Conservation (phyloP, 176 grass and related monocot species). For the Juncus effusus region DNA sequence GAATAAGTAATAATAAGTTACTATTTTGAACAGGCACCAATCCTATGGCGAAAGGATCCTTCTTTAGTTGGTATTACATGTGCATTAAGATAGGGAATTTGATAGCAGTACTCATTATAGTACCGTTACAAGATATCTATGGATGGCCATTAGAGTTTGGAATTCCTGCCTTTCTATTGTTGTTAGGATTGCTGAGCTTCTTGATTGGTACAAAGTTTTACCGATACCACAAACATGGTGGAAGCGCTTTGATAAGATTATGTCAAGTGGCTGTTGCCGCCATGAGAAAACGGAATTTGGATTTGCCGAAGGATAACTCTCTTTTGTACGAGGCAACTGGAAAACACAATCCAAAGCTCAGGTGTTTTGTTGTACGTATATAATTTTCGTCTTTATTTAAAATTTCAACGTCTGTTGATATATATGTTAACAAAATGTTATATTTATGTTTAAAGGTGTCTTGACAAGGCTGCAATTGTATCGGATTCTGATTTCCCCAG, state of each 20-base stretch:
- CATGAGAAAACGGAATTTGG: constrained; percentile 43
- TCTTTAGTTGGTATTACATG: constrained; percentile 44
- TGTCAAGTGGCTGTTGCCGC: constrained; percentile 80
- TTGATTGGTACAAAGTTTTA: constrained; percentile 66
- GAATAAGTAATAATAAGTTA: too few relatives aligned
- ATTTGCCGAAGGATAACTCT: constrained; percentile 55
- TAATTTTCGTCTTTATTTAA: constrained; percentile 3
- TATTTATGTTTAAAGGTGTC: constrained; percentile 46
- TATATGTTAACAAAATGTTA: constrained; percentile 3
- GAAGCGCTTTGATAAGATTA: constrained; percentile 75
- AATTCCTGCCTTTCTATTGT: constrained; percentile 70
- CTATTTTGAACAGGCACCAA: not conserved
- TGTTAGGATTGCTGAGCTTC: constrained; percentile 58
- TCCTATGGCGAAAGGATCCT: constrained; percentile 15
- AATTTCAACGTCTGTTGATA: too few relatives aligned
- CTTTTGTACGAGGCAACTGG: constrained; percentile 61
- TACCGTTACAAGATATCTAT: constrained; percentile 76
- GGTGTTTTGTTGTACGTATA: too few relatives aligned
- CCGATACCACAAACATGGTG: constrained; percentile 70
- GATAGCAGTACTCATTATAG: constrained; percentile 65
- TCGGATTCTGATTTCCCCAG: constrained; percentile 26
- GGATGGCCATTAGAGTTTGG: constrained; percentile 77
- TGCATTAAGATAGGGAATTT: constrained; percentile 63
- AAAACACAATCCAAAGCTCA: constrained; percentile 21
- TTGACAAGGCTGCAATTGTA: constrained; percentile 69